Percentiles rank a stretch among this genome's conserved stretches.
These are phyloP conservation scores for Lipomyces spencermartinsiae DNA, from an alignment of 805 yeast species.

Conservation along the genomic window DNA sequence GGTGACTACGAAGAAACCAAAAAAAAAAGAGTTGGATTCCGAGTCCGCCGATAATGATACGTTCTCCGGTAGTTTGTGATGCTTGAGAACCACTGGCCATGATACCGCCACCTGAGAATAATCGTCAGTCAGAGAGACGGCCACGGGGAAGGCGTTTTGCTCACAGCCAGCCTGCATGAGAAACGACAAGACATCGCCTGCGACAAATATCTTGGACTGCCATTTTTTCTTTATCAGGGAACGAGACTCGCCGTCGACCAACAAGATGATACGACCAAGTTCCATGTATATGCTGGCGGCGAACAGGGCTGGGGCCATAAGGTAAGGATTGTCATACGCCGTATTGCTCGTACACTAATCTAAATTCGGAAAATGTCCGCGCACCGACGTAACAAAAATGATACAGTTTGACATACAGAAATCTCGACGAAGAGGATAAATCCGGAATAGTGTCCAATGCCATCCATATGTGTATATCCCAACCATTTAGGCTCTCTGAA, in stretches of 20 bases:
- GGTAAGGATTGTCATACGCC: neutral
- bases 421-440: no score
- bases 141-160: constrained; percentile 25
- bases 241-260: constrained; percentile 26
- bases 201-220: constrained; percentile 39
- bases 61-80: constrained; percentile 35
- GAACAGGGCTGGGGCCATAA: constrained; percentile 41
- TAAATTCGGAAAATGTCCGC: neutral
- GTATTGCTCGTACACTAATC: neutral
- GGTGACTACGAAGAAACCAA: constrained; percentile 44
- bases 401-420: no score
- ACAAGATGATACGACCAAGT: constrained; percentile 36
- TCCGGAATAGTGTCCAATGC: no score
- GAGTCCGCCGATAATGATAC: constrained; percentile 45
- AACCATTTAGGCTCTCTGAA: no score
- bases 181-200: constrained; percentile 42
- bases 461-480: no score
- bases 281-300: constrained; percentile 42
- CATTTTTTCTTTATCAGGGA: constrained; percentile 30
- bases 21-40: constrained; percentile 45
- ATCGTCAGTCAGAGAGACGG: constrained; percentile 21
- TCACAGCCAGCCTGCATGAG: constrained; percentile 40
- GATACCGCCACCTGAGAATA: constrained; percentile 38
- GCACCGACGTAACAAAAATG: no score
- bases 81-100: neutral